A percentile compares a stretch with the other conserved stretches of the same genome.
Evolutionary conservation across 345 rosid species (phyloP).

Genomic region (Aquilaria yunnanensis): DNA sequence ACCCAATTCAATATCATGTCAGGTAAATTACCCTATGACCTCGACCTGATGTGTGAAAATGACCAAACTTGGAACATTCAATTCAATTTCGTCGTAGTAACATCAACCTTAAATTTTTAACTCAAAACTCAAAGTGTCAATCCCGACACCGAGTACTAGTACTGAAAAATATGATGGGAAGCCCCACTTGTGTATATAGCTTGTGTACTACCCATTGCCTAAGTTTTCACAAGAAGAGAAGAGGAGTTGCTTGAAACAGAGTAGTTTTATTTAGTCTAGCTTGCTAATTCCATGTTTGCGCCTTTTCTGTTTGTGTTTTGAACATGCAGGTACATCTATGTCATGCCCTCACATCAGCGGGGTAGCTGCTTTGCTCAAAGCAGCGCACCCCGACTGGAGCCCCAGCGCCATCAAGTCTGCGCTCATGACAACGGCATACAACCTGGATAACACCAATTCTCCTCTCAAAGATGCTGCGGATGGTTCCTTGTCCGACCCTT

Average conservation of each 20-base stretch:
- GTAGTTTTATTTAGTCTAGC: not conserved
- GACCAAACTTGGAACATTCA: not conserved
- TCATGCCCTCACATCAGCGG: slow-evolving; percentile 97
- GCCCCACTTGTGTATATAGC: too few relatives aligned
- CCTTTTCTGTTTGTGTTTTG: not conserved
- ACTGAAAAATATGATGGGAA: too few relatives aligned
- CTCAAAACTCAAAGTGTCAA: too few relatives aligned
- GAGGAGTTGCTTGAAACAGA: too few relatives aligned
- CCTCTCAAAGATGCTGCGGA: slow-evolving; percentile 61
- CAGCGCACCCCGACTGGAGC: slow-evolving; percentile 86
- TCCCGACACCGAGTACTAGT: too few relatives aligned
- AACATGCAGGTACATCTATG: slow-evolving; percentile 75
- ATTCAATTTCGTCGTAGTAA: not conserved
- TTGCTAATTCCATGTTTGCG: not conserved
- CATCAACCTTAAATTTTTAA: too few relatives aligned
- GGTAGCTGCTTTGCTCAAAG: slow-evolving; percentile 74
- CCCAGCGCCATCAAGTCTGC: slow-evolving; percentile 89
- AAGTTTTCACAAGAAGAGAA: too few relatives aligned
- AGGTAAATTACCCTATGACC: slow-evolving; percentile 29
- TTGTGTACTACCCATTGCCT: too few relatives aligned
- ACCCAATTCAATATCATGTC: slow-evolving; percentile 73
- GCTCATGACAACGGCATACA: slow-evolving; percentile 75
- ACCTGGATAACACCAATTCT: slow-evolving; percentile 57
- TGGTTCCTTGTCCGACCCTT: slow-evolving; percentile 52
- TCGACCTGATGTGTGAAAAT: not conserved